Evolutionary conservation across 192 early-diverging fungal genomes (phyloP), one percentile per base, ranked within the genome.

Genomic region (Backusella liffmaniae): DNA sequence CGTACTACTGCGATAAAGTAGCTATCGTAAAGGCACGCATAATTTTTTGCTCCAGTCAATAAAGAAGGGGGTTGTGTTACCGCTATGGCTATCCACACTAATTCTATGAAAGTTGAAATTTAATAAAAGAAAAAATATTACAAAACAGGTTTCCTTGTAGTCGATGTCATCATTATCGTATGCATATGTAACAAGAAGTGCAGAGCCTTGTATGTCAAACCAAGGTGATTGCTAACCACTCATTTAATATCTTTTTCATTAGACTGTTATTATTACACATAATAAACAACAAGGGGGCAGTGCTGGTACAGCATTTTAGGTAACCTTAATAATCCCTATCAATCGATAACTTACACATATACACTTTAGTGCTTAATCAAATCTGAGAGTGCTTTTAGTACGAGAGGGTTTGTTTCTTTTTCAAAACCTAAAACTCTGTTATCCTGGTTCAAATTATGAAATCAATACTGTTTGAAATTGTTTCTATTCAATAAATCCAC

Each of bases 1-100:
- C 29, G 21, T 29, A 62, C 56, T 62, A 62, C 10, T 23, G 10
- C 9, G 26, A 62, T 15, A 62, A 23, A 62, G 10, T 62, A 29
- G n/a, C 56, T 30, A 62, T 23, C 23, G 23, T 62, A 12, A 10
- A 62, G 26, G 10, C 26, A 62, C 29, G 56, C 56, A 62, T 62
- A 23, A 15, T 62, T 62, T 53, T 62, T 62, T 62, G 56, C 56
- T 23, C 56, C 56, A 23, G 56, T 62, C 12, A 62, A 26, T 26
- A 62, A 29, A 62, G 53, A 62, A 62, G n/a, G 56, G 56, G 56
- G 56, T 62, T 62, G 56, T 62, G n/a, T n/a, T 62, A 62, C 56
- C 12, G 26, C 7, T 29, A 62, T 29, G 26, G 26, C 56, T 62
- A 62, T 62, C 56, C 56, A 62, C 56, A 62, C 56, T 62, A 62